phyloP scores from a whole-genome alignment of 2,329 filamentous ascomycete species.

The Metarhizium sp. region DNA sequence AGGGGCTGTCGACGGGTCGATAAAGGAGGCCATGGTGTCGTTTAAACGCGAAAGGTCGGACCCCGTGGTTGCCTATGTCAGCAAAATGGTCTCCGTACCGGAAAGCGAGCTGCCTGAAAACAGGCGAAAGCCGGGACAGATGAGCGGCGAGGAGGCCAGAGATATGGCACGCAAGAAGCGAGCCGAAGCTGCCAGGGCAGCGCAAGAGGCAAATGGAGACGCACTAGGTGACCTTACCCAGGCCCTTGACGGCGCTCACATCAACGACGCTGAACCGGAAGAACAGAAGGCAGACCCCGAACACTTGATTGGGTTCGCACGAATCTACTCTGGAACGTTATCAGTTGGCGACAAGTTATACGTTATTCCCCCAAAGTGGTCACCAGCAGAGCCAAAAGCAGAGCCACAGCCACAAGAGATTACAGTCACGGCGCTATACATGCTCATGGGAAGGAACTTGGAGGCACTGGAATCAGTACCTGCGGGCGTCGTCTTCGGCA shows the following conservation, averaged over 20 bases:
- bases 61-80: slow-evolving; percentile 88
- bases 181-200: slow-evolving; percentile 72
- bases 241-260: slow-evolving; percentile 49
- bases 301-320: slow-evolving; percentile 87
- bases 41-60: slow-evolving; percentile 64
- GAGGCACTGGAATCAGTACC: slow-evolving; percentile 78
- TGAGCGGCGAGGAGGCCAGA: slow-evolving; percentile 83
- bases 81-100: slow-evolving; percentile 94
- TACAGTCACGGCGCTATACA: slow-evolving; percentile 78
- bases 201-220: slow-evolving; percentile 39
- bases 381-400: slow-evolving; percentile 65
- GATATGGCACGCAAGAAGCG: slow-evolving; percentile 83
- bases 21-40: slow-evolving; percentile 73
- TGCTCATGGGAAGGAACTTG: slow-evolving; percentile 88
- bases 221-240: slow-evolving; percentile 48
- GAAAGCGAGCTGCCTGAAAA: slow-evolving; percentile 88
- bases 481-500: slow-evolving; percentile 90
- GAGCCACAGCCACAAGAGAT: slow-evolving; percentile 70
- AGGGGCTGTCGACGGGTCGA: slow-evolving; percentile 54
- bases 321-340: slow-evolving; percentile 84
- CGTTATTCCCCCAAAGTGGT: slow-evolving; percentile 88
- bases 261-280: slow-evolving; percentile 43
- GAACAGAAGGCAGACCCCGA: slow-evolving; percentile 64
- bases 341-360: slow-evolving; percentile 86
- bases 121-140: slow-evolving; percentile 53